phyloP scores from a whole-genome alignment of 1,139 yeast species.

The Blastobotrys petasosporus region DNA sequence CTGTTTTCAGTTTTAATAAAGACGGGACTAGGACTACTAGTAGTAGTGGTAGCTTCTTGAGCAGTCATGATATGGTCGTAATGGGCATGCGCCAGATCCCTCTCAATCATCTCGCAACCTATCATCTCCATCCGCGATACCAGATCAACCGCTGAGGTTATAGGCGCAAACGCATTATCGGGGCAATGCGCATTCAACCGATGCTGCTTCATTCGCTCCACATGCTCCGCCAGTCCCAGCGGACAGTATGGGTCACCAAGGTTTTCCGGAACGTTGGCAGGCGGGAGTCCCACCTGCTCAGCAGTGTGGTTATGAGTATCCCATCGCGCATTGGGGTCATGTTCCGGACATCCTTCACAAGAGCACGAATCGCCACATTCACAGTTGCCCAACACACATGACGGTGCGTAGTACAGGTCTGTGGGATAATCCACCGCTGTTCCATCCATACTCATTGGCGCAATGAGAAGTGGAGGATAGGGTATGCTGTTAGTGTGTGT shows the following conservation, averaged over 20 bases:
- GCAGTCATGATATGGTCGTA: no score
- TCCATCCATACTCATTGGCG: slow-evolving; percentile 33
- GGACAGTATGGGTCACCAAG: slow-evolving; percentile 9
- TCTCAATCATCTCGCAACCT: no score
- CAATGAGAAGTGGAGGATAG: slow-evolving; percentile 29
- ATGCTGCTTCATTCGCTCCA: neutral
- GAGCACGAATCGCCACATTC: slow-evolving; percentile 35
- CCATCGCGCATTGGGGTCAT: slow-evolving; percentile 20
- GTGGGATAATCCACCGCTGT: slow-evolving; percentile 16
- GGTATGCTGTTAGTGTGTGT: no score
- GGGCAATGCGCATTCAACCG: no score
- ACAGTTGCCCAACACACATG: slow-evolving; percentile 38
- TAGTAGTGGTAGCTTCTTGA: no score
- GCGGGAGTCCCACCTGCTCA: slow-evolving; percentile 2
- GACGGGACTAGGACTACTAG: no score
- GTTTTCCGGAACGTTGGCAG: slow-evolving; percentile 7
- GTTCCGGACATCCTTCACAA: slow-evolving; percentile 36
- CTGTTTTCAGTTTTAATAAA: no score
- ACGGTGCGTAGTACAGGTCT: slow-evolving; percentile 32
- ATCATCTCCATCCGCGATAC: no score
- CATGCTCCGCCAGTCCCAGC: slow-evolving; percentile 4
- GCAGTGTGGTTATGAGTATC: neutral
- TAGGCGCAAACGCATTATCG: no score
- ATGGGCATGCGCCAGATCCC: no score
- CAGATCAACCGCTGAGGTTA: no score